Evolutionary conservation across 495 filamentous ascomycete species (phyloP).

Genomic region (Trichocladium antarcticum): DNA sequence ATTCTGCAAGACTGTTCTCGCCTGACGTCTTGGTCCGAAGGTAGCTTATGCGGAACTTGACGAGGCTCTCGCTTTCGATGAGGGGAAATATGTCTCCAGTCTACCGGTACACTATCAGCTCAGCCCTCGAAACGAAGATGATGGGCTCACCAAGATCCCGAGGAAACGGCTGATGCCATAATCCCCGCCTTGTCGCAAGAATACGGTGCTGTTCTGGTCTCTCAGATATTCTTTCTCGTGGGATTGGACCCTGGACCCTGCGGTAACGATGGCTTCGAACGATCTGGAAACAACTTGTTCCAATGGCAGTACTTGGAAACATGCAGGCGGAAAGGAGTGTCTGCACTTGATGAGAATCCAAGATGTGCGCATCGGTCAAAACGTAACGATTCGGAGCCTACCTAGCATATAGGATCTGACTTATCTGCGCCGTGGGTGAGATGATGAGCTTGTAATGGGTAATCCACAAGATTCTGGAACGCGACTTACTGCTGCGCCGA

Average conservation of each 20-base stretch:
- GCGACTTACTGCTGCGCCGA: conserved; percentile 13
- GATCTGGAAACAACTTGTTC: conserved; percentile 1
- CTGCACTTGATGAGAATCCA: conserved; percentile 3
- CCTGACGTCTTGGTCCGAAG: conserved; percentile 1
- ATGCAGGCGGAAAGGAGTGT: conserved; percentile 11
- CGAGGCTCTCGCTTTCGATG: conserved; percentile 14
- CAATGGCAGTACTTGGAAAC: conserved; percentile 15
- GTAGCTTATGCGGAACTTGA: conserved; percentile 17
- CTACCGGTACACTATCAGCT: neutral
- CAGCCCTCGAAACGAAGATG: neutral
- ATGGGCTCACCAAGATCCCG: conserved; percentile 13
- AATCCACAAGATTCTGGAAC: neutral
- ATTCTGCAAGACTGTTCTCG: conserved; percentile 11
- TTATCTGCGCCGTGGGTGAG: too few species aligned
- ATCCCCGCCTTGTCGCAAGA: conserved; percentile 5
- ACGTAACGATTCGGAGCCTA: neutral
- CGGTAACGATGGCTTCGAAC: conserved; percentile 14
- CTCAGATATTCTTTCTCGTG: conserved; percentile 9
- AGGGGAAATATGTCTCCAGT: conserved; percentile 16
- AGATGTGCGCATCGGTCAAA: neutral
- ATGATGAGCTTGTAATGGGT: too few species aligned
- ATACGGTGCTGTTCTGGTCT: conserved; percentile 10
- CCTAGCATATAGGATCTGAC: conserved; percentile 21
- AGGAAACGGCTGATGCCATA: conserved; percentile 12
- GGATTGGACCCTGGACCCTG: neutral